Evolutionary conservation across 208 protist genomes (phyloP).

Genomic region (Wallacemonas sp.): DNA sequence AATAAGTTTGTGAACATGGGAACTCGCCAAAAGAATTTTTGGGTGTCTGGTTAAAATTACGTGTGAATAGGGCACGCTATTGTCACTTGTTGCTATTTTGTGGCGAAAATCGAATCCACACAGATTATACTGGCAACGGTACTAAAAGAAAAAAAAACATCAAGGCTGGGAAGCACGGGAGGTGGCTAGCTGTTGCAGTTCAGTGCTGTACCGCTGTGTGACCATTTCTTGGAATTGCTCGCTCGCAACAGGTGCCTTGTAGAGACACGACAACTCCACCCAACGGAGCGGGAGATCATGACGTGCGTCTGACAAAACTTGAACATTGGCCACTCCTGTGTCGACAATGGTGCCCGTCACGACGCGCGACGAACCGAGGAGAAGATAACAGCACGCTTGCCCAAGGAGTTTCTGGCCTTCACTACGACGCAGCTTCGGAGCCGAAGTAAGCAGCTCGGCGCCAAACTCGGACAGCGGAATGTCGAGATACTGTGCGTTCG

Average conservation of each 20-base stretch:
- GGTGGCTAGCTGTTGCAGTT: neutral
- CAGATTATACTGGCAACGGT: too few relatives aligned
- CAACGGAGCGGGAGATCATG: neutral
- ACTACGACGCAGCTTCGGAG: neutral
- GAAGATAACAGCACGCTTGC: slow-evolving; percentile 7
- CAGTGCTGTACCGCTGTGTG: neutral
- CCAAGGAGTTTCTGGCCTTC: slow-evolving; percentile 8
- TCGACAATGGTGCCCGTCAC: slow-evolving; percentile 5
- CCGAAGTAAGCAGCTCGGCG: neutral
- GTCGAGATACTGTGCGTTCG: slow-evolving; percentile 4
- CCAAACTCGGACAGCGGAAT: slow-evolving; percentile 14
- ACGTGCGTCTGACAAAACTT: neutral
- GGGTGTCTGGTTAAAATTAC: too few relatives aligned
- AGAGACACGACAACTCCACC: neutral
- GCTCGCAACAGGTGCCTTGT: neutral
- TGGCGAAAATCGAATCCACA: too few relatives aligned
- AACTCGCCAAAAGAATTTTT: too few relatives aligned
- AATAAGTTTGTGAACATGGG: too few relatives aligned
- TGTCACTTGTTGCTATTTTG: too few relatives aligned
- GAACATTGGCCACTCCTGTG: neutral
- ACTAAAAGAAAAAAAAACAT: too few relatives aligned
- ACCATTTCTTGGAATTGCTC: neutral
- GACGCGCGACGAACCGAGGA: neutral
- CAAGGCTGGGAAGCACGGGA: neutral
- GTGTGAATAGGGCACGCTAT: too few relatives aligned